These are phyloP conservation scores for Venustampulla echinocandica DNA, from an alignment of 495 filamentous ascomycete species.

Conservation along the genomic window DNA sequence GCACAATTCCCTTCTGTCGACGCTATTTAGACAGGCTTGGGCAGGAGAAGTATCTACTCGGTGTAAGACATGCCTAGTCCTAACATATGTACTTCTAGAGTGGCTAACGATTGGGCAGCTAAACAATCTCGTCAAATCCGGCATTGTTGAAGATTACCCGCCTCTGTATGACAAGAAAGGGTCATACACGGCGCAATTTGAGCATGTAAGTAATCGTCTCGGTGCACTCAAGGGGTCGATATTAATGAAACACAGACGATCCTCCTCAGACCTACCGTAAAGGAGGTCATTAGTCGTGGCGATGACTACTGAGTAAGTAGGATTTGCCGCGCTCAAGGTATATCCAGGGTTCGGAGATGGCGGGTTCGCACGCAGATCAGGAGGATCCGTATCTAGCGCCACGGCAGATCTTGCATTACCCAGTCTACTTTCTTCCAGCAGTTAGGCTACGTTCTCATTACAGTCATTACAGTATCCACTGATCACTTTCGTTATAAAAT, in stretches of 20 bases:
- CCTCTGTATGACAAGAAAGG: slow-evolving; percentile 88
- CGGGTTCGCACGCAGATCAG: no score
- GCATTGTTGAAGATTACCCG: slow-evolving; percentile 82
- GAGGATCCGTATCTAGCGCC: no score
- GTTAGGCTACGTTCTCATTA: no score
- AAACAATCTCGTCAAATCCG: slow-evolving; percentile 73
- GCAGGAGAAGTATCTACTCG: slow-evolving; percentile 79
- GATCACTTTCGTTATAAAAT: no score
- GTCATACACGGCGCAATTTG: slow-evolving; percentile 84
- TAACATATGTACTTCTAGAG: no score
- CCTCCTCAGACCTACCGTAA: slow-evolving; percentile 75
- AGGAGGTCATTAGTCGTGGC: slow-evolving; percentile 88
- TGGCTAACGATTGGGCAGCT: slow-evolving; percentile 31
- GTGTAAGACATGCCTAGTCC: no score
- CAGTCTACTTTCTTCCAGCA: no score
- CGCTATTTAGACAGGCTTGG: slow-evolving; percentile 80
- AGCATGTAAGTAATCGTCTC: slow-evolving; percentile 59
- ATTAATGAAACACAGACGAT: slow-evolving; percentile 54
- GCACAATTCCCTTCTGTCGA: slow-evolving; percentile 74
- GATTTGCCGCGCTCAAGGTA: no score
- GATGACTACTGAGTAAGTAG: slow-evolving; percentile 79
- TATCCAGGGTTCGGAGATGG: no score
- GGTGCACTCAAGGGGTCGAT: not conserved
- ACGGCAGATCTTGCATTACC: no score
- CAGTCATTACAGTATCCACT: no score